These are phyloP conservation scores for Epichloe festucae DNA, from an alignment of 2,329 filamentous ascomycete species.

Conservation along the genomic window DNA sequence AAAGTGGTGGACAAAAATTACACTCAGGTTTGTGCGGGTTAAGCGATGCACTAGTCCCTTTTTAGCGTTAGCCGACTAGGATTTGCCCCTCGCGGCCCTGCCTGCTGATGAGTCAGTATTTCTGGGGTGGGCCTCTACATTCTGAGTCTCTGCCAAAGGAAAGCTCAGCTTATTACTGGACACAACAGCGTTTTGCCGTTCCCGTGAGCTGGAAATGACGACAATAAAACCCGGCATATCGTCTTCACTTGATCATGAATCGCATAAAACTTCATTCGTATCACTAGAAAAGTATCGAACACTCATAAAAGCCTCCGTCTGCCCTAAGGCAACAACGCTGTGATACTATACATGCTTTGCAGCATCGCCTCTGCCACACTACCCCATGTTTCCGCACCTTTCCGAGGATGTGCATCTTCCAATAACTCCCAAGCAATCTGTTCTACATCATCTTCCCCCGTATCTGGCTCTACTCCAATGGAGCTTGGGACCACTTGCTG, in stretches of 20 bases:
- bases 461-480: background rate
- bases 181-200: too few species aligned
- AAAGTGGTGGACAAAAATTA: constrained; percentile 24
- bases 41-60: constrained; percentile 21
- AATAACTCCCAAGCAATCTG: constrained; percentile 22
- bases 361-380: constrained; percentile 15
- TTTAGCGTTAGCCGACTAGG: constrained; percentile 13
- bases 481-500: constrained; percentile 15
- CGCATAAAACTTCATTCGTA: background rate
- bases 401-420: constrained; percentile 12
- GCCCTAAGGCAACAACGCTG: constrained; percentile 11
- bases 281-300: too few species aligned
- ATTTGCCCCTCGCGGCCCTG: constrained; percentile 20
- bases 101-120: constrained; percentile 13
- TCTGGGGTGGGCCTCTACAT: background rate
- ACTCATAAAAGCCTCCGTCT: background rate
- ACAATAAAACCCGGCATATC: background rate
- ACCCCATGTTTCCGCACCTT: constrained; percentile 20
- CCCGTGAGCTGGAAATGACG: background rate
- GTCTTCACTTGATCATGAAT: background rate
- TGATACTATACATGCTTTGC: constrained; percentile 12
- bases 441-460: constrained; percentile 15
- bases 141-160: background rate
- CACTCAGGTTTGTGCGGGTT: constrained; percentile 25
- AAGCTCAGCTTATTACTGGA: too few species aligned